Evolutionary conservation across 306 rosid species (phyloP).

Genomic region (Cucumis melo): DNA sequence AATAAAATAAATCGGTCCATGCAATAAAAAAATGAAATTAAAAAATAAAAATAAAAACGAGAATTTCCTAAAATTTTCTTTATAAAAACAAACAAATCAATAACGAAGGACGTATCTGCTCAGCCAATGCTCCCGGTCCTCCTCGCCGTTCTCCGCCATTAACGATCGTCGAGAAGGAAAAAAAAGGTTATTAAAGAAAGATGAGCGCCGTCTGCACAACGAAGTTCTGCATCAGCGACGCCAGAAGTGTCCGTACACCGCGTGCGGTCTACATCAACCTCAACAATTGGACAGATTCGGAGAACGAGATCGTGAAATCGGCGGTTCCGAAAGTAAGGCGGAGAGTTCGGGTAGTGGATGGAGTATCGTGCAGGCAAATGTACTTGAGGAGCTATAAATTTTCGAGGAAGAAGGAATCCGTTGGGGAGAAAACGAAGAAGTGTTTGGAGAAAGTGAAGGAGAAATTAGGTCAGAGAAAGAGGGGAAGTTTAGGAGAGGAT

Average conservation of each 20-base stretch:
- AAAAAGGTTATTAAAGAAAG: not conserved
- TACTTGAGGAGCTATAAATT: constrained; percentile 72
- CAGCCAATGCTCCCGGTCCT: not conserved
- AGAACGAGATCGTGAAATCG: constrained; percentile 59
- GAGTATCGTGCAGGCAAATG: constrained; percentile 82
- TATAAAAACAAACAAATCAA: not conserved
- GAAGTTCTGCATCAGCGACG: constrained; percentile 47
- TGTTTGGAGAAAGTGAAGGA: constrained; percentile 54
- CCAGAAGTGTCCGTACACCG: constrained; percentile 49
- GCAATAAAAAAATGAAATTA: not conserved
- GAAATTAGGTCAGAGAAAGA: constrained; percentile 21
- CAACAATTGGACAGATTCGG: constrained; percentile 82
- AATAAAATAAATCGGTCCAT: not conserved
- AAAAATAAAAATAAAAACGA: not conserved
- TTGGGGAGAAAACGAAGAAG: constrained; percentile 57
- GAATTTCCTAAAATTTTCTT: not conserved
- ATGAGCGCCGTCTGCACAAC: constrained; percentile 72
- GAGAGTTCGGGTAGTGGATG: constrained; percentile 48
- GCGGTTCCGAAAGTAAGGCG: constrained; percentile 29
- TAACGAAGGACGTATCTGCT: not conserved
- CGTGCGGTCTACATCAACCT: constrained; percentile 68
- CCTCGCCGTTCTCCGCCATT: not conserved
- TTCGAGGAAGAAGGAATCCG: constrained; percentile 54
- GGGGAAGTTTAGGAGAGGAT: not conserved
- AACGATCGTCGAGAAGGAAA: not conserved